Base-by-base conservation (phyloP, 805 yeast species). In the Starmerella geochares region DNA sequence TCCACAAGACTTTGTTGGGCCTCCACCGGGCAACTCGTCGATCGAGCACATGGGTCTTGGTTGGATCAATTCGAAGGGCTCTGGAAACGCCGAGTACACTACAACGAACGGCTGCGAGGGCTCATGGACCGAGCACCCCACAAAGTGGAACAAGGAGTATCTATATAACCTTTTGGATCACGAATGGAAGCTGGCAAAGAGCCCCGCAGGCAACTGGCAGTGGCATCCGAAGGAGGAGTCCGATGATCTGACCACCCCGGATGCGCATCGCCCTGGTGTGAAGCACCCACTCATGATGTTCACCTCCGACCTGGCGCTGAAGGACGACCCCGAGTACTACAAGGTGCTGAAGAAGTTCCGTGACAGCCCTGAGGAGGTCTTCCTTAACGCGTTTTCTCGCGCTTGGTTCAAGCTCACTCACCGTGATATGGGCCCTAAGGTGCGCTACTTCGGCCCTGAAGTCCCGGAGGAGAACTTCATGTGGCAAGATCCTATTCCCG, bases 21-120 rank as follows among this genome's bases (percentile, higher is more conserved):
- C 55, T 2, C 52, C 57, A 23, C 57, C 57, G 11, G 55, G 31
- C 28, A 43, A 54, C 25, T 48, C 55, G 17, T 35, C 50, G 8
- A 43, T 54, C 9, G 57, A 54, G 44, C 24, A 54, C 46, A 50
- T 46, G 52, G 57, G 57, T 16, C 54, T 54, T 9, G 57, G 57
- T 25, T 54, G 57, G 57, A 48, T 51, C 50, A 54, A 52, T 45
- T 29, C 50, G 4, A 39, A 43, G 47, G 32, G 38, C 27, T 35
- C 48, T 8, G 57, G 57, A 11, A 54, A 54, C 38, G 57, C 50
- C 19, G 45, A 54, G 47, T 54, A n/a, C 52, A 54, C 57, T 7
- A 47, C 46, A 1, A 54, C 57, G 28, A 54, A 54, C 44, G 57
- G 57, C 16, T 45, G 46, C 24, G 57, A 54, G 48, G 57, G 57